Evolutionary conservation across 495 filamentous ascomycete species (phyloP).

Genomic region (Penicillium manginii): DNA sequence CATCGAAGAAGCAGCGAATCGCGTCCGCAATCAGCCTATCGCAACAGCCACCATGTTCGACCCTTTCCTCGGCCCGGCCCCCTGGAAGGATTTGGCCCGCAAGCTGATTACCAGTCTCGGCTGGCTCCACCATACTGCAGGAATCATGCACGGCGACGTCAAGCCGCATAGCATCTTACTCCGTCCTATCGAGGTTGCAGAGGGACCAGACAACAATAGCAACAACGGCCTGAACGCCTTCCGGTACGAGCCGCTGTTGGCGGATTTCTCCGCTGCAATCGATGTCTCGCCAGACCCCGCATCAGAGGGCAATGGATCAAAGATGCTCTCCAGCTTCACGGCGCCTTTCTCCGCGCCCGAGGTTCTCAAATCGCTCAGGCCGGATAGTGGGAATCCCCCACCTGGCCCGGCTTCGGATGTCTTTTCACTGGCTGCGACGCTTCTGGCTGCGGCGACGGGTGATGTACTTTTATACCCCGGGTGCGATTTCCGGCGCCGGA

Average conservation of each 20-base stretch:
- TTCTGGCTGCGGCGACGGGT: slow-evolving; percentile 59
- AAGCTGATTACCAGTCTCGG: slow-evolving; percentile 52
- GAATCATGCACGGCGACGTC: slow-evolving; percentile 52
- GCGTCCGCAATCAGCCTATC: slow-evolving; percentile 29
- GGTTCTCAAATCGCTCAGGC: slow-evolving; percentile 41
- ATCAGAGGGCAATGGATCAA: slow-evolving; percentile 19
- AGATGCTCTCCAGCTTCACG: slow-evolving; percentile 53
- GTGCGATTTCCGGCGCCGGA: slow-evolving; percentile 44
- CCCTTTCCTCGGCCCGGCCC: slow-evolving; percentile 45
- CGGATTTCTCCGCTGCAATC: slow-evolving; percentile 65
- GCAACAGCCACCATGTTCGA: slow-evolving; percentile 56
- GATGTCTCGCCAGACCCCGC: slow-evolving; percentile 25
- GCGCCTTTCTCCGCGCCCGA: slow-evolving; percentile 63
- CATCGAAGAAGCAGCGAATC: slow-evolving; percentile 42
- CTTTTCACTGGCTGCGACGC: slow-evolving; percentile 60
- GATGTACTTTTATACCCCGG: slow-evolving; percentile 55
- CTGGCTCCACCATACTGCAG: slow-evolving; percentile 51
- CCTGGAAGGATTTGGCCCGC: slow-evolving; percentile 51
- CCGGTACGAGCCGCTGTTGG: slow-evolving; percentile 51
- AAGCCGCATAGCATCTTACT: slow-evolving; percentile 51
- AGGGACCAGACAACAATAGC: slow-evolving; percentile 3
- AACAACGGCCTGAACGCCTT: slow-evolving; percentile 21
- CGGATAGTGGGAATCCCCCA: slow-evolving; percentile 13
- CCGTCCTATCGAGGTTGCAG: slow-evolving; percentile 18
- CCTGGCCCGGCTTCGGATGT: slow-evolving; percentile 31